Percentiles rank a stretch among this genome's conserved stretches.
Evolutionary conservation across 2,329 filamentous ascomycete genomes (phyloP).

Genomic region (Dothideomycetes sp.): DNA sequence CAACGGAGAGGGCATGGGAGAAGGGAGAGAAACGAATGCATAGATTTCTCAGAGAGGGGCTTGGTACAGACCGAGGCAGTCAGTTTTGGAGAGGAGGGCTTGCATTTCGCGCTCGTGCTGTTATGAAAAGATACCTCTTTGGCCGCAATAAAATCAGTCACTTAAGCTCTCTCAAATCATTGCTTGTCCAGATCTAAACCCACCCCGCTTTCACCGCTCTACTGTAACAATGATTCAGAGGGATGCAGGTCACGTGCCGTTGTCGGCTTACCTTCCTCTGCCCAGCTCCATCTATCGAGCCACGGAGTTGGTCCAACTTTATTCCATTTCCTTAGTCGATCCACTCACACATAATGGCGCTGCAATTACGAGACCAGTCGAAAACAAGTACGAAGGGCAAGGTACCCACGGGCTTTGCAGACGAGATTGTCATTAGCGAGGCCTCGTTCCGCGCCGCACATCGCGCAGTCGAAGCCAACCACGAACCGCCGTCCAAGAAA

Average conservation of each 20-base stretch:
- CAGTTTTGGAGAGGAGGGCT: background rate
- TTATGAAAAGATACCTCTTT: background rate
- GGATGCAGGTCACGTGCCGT: background rate
- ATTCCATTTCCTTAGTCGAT: background rate
- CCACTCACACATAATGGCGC: background rate
- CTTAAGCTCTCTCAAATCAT: too few species aligned
- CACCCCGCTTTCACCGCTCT: background rate
- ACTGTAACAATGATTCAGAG: background rate
- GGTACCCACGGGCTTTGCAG: slow-evolving; percentile 65
- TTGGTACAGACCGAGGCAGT: too few species aligned
- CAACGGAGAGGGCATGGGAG: background rate
- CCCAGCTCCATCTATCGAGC: too few species aligned
- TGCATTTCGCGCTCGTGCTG: background rate
- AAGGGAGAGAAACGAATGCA: too few species aligned
- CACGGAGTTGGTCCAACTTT: too few species aligned
- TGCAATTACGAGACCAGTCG: slow-evolving; percentile 9
- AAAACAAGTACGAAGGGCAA: slow-evolving; percentile 29
- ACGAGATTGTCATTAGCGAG: slow-evolving; percentile 83
- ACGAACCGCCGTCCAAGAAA: slow-evolving; percentile 53
- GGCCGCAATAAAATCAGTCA: background rate
- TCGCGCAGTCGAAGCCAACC: slow-evolving; percentile 56
- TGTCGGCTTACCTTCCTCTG: background rate
- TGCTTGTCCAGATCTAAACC: too few species aligned
- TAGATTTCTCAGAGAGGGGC: too few species aligned
- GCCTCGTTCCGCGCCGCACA: slow-evolving; percentile 82